phyloP scores from a whole-genome alignment of 2,329 filamentous ascomycete genomes.

The Aspergillus spinulosporus region DNA sequence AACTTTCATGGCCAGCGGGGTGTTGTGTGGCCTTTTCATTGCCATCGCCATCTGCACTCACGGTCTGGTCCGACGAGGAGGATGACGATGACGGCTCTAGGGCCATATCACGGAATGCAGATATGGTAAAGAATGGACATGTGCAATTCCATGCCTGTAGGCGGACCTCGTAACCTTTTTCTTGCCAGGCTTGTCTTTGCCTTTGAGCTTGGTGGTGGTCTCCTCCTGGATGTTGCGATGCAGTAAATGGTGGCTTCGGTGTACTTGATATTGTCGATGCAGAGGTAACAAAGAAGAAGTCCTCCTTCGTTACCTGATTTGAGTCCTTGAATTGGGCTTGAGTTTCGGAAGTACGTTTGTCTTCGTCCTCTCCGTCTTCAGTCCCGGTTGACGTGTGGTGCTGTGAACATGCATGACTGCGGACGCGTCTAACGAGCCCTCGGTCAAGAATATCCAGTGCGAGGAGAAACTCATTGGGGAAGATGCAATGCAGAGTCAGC shows the following conservation, averaged over 20 bases:
- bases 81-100: constrained; percentile 12
- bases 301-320: constrained; percentile 17
- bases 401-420: neutral
- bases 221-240: constrained; percentile 16
- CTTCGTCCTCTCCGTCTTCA: neutral
- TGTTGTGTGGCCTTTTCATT: constrained; percentile 7
- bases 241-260: constrained; percentile 27
- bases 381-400: constrained; percentile 5
- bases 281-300: constrained; percentile 67
- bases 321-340: neutral
- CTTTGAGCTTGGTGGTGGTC: constrained; percentile 21
- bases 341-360: neutral
- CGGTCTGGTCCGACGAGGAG: neutral
- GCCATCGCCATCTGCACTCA: constrained; percentile 17
- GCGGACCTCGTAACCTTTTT: constrained; percentile 67
- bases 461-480: constrained; percentile 76
- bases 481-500: constrained; percentile 81
- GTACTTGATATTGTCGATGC: constrained; percentile 41
- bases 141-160: constrained; percentile 81
- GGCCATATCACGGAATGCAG: constrained; percentile 59
- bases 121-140: constrained; percentile 79
- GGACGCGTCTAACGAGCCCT: constrained; percentile 59
- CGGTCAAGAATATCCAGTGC: constrained; percentile 87
- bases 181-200: constrained; percentile 20
- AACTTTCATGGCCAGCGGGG: neutral